These are phyloP conservation scores for Cronartium ribicola DNA, from an alignment of 1,284 basidiomycete genomes.

Conservation along the genomic window DNA sequence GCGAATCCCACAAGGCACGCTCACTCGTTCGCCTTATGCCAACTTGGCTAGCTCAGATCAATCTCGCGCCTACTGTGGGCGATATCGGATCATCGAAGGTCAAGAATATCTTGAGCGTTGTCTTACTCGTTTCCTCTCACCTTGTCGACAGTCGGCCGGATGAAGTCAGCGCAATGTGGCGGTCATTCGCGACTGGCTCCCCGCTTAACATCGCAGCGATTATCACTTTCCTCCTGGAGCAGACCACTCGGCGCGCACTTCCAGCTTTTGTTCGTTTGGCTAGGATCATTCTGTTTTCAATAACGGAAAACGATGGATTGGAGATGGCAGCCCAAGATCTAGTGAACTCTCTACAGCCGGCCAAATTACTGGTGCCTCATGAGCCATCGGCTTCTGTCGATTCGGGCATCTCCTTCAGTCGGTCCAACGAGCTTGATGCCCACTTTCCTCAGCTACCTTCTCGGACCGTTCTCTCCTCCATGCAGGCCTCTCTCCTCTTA, in stretches of 20 bases:
- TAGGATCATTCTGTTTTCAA: constrained; percentile 27
- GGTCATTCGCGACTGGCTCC: constrained; percentile 25
- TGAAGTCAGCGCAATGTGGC: constrained; percentile 32
- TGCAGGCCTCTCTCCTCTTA: constrained; percentile 37
- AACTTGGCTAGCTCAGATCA: constrained; percentile 35
- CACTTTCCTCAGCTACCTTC: constrained; percentile 33
- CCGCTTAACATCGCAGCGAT: constrained; percentile 24
- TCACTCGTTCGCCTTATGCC: constrained; percentile 29
- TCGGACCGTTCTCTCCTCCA: constrained; percentile 26
- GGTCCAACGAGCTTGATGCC: constrained; percentile 24
- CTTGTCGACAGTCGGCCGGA: constrained; percentile 25
- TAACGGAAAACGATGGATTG: constrained; percentile 16
- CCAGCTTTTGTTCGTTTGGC: constrained; percentile 30
- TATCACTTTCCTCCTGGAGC: constrained; percentile 27
- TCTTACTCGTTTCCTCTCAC: constrained; percentile 31
- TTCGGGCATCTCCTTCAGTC: background rate
- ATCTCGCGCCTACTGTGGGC: constrained; percentile 14
- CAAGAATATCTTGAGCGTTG: constrained; percentile 29
- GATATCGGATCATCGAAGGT: constrained; percentile 27
- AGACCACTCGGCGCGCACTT: constrained; percentile 22
- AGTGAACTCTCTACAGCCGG: constrained; percentile 23
- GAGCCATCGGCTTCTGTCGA: background rate
- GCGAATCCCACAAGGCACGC: constrained; percentile 26
- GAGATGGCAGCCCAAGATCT: constrained; percentile 23
- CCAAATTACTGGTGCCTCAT: constrained; percentile 27